Evolutionary conservation across 208 protist species (phyloP).

Genomic region (Phytomonas francai): DNA sequence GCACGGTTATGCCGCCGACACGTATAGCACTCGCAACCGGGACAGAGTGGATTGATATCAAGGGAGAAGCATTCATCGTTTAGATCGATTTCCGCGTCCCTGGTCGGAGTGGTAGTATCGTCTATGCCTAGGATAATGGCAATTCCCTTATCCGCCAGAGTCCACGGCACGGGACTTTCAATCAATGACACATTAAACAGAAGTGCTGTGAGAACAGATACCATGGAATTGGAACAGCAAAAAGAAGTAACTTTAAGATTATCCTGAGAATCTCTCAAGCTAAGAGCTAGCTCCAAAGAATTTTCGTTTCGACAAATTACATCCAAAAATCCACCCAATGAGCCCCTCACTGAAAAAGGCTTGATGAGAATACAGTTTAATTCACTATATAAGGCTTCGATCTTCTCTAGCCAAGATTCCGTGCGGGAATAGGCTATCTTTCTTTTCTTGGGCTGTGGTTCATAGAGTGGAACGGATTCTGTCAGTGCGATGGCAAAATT

Average conservation of each 20-base stretch:
- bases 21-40: conserved; percentile 63
- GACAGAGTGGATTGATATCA: conserved; percentile 48
- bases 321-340: conserved; percentile 18
- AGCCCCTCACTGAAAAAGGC: conserved; percentile 18
- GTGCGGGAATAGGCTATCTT: conserved; percentile 28
- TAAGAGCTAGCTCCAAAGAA: conserved; percentile 21
- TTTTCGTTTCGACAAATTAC: conserved; percentile 31
- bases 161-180: conserved; percentile 66
- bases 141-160: conserved; percentile 67
- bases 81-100: conserved; percentile 52
- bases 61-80: conserved; percentile 57
- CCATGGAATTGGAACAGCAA: conserved; percentile 34
- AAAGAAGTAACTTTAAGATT: conserved; percentile 16
- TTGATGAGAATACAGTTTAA: conserved; percentile 18
- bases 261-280: conserved; percentile 22
- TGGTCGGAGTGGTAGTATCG: background rate
- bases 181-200: conserved; percentile 37
- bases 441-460: conserved; percentile 31
- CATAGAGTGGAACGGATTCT: conserved; percentile 44
- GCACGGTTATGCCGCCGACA: conserved; percentile 67
- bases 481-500: conserved; percentile 36
- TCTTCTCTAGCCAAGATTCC: conserved; percentile 26
- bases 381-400: conserved; percentile 14
- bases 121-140: conserved; percentile 24
- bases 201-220: conserved; percentile 37